phyloP scores from a whole-genome alignment of 352 stramenopile species.

The Peronospora destructor region DNA sequence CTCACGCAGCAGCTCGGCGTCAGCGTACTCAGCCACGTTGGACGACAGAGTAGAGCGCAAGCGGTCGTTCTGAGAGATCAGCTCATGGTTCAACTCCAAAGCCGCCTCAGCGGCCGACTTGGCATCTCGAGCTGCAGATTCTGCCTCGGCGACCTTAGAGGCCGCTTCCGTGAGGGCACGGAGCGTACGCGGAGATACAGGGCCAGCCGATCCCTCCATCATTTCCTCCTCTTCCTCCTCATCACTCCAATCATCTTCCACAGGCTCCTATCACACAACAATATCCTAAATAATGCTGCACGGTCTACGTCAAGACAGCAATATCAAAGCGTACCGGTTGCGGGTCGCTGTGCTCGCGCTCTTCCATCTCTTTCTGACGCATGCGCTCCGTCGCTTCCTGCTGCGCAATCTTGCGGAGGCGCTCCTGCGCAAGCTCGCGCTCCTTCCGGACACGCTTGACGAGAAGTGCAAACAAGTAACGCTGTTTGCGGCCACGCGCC shows the following conservation, averaged over 20 bases:
- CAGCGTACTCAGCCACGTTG: slow-evolving; percentile 62
- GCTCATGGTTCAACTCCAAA: slow-evolving; percentile 53
- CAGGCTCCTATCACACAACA: slow-evolving; percentile 62
- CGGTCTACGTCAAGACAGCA: not conserved
- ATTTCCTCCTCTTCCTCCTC: slow-evolving; percentile 32
- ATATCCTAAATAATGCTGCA: slow-evolving; percentile 49
- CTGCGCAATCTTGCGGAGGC: slow-evolving; percentile 30
- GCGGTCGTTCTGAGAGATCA: slow-evolving; percentile 56
- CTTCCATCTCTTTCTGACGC: slow-evolving; percentile 36
- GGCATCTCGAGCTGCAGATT: slow-evolving; percentile 61
- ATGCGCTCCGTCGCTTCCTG: slow-evolving; percentile 31
- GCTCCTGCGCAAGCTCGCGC: slow-evolving; percentile 33
- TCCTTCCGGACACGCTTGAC: slow-evolving; percentile 39
- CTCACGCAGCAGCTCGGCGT: slow-evolving; percentile 56
- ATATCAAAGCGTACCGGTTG: slow-evolving; percentile 44
- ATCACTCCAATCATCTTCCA: slow-evolving; percentile 78
- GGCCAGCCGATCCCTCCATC: slow-evolving; percentile 11
- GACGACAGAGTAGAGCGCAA: slow-evolving; percentile 55
- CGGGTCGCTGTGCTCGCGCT: slow-evolving; percentile 36
- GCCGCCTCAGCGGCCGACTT: slow-evolving; percentile 56
- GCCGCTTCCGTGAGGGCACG: slow-evolving; percentile 62
- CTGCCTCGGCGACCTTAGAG: slow-evolving; percentile 66
- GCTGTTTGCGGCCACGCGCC: slow-evolving; percentile 53
- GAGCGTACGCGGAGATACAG: slow-evolving; percentile 55
- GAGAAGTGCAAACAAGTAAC: slow-evolving; percentile 42